Evolutionary conservation across 768 basidiomycete genomes (phyloP).

Genomic region (Leccinum subgranulosum): DNA sequence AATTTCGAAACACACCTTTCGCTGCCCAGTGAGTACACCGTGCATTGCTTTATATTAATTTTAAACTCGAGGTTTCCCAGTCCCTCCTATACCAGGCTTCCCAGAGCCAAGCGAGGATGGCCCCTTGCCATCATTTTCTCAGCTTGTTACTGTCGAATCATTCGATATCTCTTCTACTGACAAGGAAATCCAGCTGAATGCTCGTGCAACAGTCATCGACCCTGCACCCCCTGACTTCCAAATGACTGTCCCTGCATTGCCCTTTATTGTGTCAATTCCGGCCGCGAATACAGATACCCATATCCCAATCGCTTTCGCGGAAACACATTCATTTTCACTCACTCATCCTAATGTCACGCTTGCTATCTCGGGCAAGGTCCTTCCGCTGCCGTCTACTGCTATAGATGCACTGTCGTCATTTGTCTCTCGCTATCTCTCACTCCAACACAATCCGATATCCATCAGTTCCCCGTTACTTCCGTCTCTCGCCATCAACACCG

Average conservation of each 20-base stretch:
- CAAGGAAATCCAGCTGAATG: slow-evolving; percentile 42
- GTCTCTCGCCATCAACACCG: slow-evolving; percentile 40
- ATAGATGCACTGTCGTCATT: slow-evolving; percentile 51
- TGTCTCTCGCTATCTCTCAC: slow-evolving; percentile 62
- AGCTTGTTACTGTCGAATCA: slow-evolving; percentile 58
- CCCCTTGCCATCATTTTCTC: slow-evolving; percentile 53
- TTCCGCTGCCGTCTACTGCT: slow-evolving; percentile 47
- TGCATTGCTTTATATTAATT: not conserved
- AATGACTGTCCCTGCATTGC: slow-evolving; percentile 53
- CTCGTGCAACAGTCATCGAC: slow-evolving; percentile 55
- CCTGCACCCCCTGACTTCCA: slow-evolving; percentile 50
- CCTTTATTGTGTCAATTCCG: slow-evolving; percentile 60
- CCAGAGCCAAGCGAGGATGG: slow-evolving; percentile 51
- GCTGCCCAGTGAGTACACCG: slow-evolving; percentile 48
- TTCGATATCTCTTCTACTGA: slow-evolving; percentile 44
- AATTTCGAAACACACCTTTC: slow-evolving; percentile 46
- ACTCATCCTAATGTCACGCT: slow-evolving; percentile 70
- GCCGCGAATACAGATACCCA: slow-evolving; percentile 13
- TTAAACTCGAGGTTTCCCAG: slow-evolving; percentile 34
- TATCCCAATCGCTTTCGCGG: slow-evolving; percentile 52
- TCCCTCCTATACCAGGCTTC: slow-evolving; percentile 63
- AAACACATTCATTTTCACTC: slow-evolving; percentile 53
- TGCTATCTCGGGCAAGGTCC: slow-evolving; percentile 50
- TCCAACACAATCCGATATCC: slow-evolving; percentile 50
- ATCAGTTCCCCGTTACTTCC: slow-evolving; percentile 58